Evolutionary conservation across 441 rosid genomes (phyloP).

Genomic region (Gossypium trilobum): DNA sequence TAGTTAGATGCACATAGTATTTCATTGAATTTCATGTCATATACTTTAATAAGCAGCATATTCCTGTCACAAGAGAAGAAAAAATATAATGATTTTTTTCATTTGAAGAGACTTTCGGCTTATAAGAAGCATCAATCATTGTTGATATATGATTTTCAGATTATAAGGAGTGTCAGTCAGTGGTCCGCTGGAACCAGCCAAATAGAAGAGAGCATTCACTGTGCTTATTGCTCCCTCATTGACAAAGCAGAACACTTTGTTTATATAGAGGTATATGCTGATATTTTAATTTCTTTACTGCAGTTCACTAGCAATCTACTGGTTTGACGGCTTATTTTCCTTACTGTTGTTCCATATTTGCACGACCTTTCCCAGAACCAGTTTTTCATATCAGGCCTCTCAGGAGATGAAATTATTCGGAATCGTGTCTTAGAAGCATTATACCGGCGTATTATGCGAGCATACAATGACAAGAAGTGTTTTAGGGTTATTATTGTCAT

Average conservation of each 20-base stretch:
- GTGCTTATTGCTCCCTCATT: slow-evolving; percentile 76
- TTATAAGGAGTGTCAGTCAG: slow-evolving; percentile 94
- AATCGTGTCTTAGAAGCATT: slow-evolving; percentile 88
- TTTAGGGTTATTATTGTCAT: slow-evolving; percentile 86
- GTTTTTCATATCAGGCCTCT: slow-evolving; percentile 98
- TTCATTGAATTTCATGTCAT: not conserved
- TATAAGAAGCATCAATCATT: not conserved
- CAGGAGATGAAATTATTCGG: slow-evolving; percentile 71
- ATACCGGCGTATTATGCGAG: slow-evolving; percentile 70
- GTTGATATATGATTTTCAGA: slow-evolving; percentile 36
- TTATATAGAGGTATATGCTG: slow-evolving; percentile 74
- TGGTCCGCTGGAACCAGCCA: slow-evolving; percentile 99
- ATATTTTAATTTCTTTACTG: slow-evolving; percentile 11
- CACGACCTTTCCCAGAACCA: slow-evolving; percentile 77
- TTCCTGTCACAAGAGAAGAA: not conserved
- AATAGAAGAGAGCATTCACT: slow-evolving; percentile 86
- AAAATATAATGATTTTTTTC: not conserved
- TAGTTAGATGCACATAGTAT: not conserved
- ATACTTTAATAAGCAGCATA: not conserved
- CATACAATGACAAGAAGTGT: slow-evolving; percentile 71
- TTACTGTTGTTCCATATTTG: slow-evolving; percentile 37
- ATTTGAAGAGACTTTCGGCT: not conserved
- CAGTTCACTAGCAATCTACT: not conserved
- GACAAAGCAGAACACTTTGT: slow-evolving; percentile 89
- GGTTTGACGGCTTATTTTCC: slow-evolving; percentile 19